A percentile compares a stretch with the other conserved stretches of the same genome.
Evolutionary conservation across 495 filamentous ascomycete species (phyloP).

Genomic region (Xylaria telfairii): DNA sequence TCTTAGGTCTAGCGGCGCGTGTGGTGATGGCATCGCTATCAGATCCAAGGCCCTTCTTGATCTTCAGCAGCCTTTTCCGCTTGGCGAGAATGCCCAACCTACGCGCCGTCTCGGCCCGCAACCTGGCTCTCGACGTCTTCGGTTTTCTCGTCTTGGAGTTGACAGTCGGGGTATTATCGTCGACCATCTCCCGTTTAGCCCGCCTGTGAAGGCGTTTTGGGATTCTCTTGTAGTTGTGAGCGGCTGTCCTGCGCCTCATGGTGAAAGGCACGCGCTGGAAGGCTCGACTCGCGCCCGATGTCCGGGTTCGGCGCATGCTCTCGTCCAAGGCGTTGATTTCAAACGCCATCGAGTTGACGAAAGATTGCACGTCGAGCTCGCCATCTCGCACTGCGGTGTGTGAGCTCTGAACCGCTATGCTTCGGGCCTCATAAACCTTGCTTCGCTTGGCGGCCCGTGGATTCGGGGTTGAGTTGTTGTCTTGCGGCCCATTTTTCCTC

Average conservation of each 20-base stretch:
- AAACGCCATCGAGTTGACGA: conserved; percentile 80
- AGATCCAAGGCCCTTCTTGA: conserved; percentile 42
- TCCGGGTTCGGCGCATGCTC: conserved; percentile 76
- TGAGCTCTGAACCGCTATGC: conserved; percentile 72
- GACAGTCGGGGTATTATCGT: conserved; percentile 90
- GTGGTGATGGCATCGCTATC: conserved; percentile 48
- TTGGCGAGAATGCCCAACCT: conserved; percentile 69
- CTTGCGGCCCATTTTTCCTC: conserved; percentile 29
- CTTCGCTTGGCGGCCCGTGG: conserved; percentile 55
- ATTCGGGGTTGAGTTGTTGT: conserved; percentile 51
- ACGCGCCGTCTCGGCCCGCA: conserved; percentile 84
- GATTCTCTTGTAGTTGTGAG: conserved; percentile 93
- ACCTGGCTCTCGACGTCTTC: conserved; percentile 67
- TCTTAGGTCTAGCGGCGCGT: conserved; percentile 62
- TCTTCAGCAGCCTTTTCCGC: conserved; percentile 61
- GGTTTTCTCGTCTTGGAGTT: conserved; percentile 73
- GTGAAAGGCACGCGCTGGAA: conserved; percentile 89
- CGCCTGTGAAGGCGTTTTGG: conserved; percentile 75
- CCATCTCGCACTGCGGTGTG: conserved; percentile 77
- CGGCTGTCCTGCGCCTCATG: conserved; percentile 84
- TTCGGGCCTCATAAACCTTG: conserved; percentile 71
- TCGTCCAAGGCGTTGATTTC: conserved; percentile 86
- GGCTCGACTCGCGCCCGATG: conserved; percentile 70
- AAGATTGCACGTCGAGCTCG: conserved; percentile 79
- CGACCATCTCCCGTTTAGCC: conserved; percentile 81